Evolutionary conservation across 2,329 filamentous ascomycete species (phyloP).

Genomic region (Aureobasidium subglaciale): DNA sequence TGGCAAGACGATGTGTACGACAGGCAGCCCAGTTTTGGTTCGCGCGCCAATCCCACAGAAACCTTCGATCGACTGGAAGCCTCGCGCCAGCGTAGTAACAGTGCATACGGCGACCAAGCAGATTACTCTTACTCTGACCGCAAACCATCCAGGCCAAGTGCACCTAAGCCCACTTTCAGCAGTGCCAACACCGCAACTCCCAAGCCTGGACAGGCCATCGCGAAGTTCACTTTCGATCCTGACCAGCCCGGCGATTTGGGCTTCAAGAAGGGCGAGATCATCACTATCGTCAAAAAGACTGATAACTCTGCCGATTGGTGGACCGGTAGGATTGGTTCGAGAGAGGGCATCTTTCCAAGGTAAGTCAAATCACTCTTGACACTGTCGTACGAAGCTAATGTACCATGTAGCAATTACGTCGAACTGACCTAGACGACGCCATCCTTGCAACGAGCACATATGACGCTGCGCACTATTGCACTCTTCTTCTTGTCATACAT

Average conservation of each 20-base stretch:
- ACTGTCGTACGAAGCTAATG: background rate
- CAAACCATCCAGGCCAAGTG: constrained; percentile 70
- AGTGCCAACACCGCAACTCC: constrained; percentile 27
- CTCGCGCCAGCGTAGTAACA: constrained; percentile 22
- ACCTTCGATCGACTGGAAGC: constrained; percentile 42
- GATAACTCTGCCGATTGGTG: constrained; percentile 96
- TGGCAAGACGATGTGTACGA: constrained; percentile 75
- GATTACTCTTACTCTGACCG: constrained; percentile 51
- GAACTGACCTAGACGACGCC: constrained; percentile 19
- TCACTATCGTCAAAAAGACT: constrained; percentile 89
- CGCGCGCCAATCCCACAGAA: constrained; percentile 42
- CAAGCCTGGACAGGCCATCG: constrained; percentile 71
- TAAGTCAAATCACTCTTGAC: constrained; percentile 29
- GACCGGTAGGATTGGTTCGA: constrained; percentile 81
- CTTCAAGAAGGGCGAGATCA: constrained; percentile 96
- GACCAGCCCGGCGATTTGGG: constrained; percentile 87
- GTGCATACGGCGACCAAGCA: constrained; percentile 36
- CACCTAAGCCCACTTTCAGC: constrained; percentile 50
- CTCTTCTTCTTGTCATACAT: background rate
- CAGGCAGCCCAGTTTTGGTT: constrained; percentile 43
- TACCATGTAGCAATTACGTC: constrained; percentile 25
- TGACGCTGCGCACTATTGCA: background rate
- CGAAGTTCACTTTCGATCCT: constrained; percentile 87
- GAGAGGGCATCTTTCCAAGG: constrained; percentile 90
- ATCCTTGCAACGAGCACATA: background rate